Evolutionary conservation across 768 basidiomycete genomes (phyloP), one percentile per base, ranked within the genome.

Genomic region (Leccinum boreale): DNA sequence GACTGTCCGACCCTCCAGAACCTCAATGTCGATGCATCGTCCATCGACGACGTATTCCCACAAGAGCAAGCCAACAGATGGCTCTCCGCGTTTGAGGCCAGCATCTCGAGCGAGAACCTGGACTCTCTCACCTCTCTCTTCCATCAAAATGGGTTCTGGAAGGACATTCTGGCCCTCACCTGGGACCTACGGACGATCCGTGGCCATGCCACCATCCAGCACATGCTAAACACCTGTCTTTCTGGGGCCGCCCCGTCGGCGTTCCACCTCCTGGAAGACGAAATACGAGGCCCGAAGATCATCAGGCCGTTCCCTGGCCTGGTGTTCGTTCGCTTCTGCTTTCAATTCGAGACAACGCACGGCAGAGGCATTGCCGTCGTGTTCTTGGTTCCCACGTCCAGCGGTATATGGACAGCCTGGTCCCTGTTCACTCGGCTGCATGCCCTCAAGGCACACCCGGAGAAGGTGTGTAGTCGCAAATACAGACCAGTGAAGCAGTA

Each of bases 351-450:
- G 5, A 75, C 76, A 2, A 58, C 67, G 2, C 68, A 78, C 2
- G 87, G 83, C 0, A 64, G 74, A 6, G 81, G 78, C 1, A 77
- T 77, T 1, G 85, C 84, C 7, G 70, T 89, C 35, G 76, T 75
- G 12, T 78, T 84, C 35, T 75, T 89, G 28, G 74, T 88, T 1
- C 62, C 74, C 5, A 67, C 67, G 9, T 68, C 75, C 6, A 35
- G 52, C 29, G 69, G 68, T 24, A 47, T 48, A 23, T 89, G 87
- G 89, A 83, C 79, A 64, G 84, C 85, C 0, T 80, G 84, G 67
- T 76, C 77, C 17, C 60, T 87, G 15, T 81, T 82, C 62, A 88
- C 87, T 2, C 78, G 80, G 46, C 74, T 90, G 7, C 80, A 82
- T 45, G 77, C 76, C n/a, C 70, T 89, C 64, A 81, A 83, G 49